Base-by-base conservation (phyloP, 2,329 filamentous ascomycete genomes). In the Xylaria sp. region DNA sequence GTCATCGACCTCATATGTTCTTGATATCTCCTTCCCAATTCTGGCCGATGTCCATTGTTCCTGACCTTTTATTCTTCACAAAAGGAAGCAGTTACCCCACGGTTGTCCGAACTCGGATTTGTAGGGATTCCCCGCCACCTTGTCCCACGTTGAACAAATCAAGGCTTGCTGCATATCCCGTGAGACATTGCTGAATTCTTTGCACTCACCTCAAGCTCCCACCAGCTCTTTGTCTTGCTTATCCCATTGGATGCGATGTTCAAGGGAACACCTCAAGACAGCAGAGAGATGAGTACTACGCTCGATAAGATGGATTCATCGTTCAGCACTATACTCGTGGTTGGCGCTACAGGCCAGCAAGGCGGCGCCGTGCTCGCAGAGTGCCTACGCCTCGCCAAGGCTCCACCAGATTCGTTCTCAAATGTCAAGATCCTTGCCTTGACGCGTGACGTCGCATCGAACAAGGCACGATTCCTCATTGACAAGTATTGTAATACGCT, bases 291-390 rank as follows among this genome's bases (percentile, higher is more conserved):
- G 23, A 30, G 23, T 30, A 30, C 23, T 30, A 30, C 23, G 23
- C 5, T 30, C 23, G 23, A 30, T 30, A 30, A 30, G 23, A 70
- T 69, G 67, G 46, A 63, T 13, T 51, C 57, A 16, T 13, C 47
- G 46, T 16, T 53, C 18, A 54, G 58, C 50, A 70, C 63, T 8
- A 69, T 75, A 55, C 72, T 74, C 62, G 62, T 76, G 61, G 68
- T 74, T n/a, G 73, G 73, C 54, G 73, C 74, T 1, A 75, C 73
- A 11, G 74, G 74, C 62, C 65, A 73, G 47, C 73, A 75, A 63
- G 74, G 72, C 59, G 66, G 69, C 47, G 68, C 67, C 34, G 67
- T 69, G 34, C 69, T 75, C 6, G 59, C 67, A 10, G 66, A 66
- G 37, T 67, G 71, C 47, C 64, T 65, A 34, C 53, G 56, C 7